Evolutionary conservation across 345 rosid species (phyloP).

Genomic region (Salix exigua): DNA sequence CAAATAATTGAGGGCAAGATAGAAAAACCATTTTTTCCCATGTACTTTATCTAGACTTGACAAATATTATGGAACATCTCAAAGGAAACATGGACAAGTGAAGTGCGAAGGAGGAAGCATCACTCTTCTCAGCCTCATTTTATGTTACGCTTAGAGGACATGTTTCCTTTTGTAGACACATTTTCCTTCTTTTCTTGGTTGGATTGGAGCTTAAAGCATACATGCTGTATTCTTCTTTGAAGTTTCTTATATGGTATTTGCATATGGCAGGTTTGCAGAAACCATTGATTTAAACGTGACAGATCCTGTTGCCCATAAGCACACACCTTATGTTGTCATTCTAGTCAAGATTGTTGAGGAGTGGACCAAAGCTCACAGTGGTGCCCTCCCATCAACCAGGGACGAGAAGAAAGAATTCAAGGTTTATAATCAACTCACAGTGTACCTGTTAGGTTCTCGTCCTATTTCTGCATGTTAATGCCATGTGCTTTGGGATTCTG

Average conservation of each 20-base stretch:
- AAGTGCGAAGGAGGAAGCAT: neutral
- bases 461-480: constrained; percentile 15
- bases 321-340: constrained; percentile 85
- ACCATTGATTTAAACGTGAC: constrained; percentile 59
- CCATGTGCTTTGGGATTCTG: constrained; percentile 17
- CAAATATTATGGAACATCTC: too few relatives aligned
- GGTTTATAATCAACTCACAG: constrained; percentile 36
- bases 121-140: neutral
- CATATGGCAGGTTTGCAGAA: constrained; percentile 63
- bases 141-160: neutral
- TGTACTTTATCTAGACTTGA: too few relatives aligned
- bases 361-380: constrained; percentile 70
- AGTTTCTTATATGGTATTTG: constrained; percentile 21
- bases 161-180: neutral
- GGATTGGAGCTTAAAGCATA: neutral
- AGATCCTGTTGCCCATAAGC: constrained; percentile 87
- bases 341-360: constrained; percentile 81
- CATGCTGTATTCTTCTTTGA: neutral
- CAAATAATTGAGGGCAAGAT: too few relatives aligned
- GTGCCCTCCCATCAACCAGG: constrained; percentile 72
- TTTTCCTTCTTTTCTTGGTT: constrained; percentile 2
- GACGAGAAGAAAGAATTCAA: constrained; percentile 88
- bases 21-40: too few relatives aligned
- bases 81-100: too few relatives aligned
- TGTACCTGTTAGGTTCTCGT: constrained; percentile 18